Evolutionary conservation across 371 early-diverging fungal genomes (phyloP).

Genomic region (Mortierella sp.): DNA sequence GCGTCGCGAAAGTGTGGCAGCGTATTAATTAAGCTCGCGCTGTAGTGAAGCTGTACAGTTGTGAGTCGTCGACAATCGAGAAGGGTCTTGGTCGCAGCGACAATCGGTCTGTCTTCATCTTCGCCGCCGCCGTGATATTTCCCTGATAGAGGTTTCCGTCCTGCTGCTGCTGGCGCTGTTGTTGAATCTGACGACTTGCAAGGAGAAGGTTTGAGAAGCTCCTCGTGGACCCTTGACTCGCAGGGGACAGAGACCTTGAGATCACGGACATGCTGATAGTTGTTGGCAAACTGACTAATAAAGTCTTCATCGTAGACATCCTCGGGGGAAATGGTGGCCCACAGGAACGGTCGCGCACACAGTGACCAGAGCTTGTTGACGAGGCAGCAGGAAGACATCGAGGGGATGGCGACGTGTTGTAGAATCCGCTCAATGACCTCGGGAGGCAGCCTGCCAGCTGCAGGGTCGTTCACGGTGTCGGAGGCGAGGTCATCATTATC

Average conservation of each 20-base stretch:
- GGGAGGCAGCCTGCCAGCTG: neutral
- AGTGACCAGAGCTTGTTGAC: constrained; percentile 1
- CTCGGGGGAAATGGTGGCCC: neutral
- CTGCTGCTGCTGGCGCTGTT: neutral
- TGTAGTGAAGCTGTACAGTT: neutral
- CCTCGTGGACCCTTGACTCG: neutral
- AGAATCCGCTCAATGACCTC: constrained; percentile 3
- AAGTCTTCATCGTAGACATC: constrained; percentile 2
- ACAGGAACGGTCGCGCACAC: neutral
- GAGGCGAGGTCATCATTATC: neutral
- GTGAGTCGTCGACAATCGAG: constrained; percentile 3
- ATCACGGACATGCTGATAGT: constrained; percentile 6
- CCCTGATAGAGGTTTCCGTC: too few relatives aligned
- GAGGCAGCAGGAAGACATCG: neutral
- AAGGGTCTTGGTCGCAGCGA: constrained; percentile 1
- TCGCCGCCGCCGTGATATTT: neutral
- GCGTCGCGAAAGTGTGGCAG: neutral
- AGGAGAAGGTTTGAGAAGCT: neutral
- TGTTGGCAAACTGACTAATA: neutral
- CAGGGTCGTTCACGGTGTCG: neutral
- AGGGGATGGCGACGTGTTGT: neutral
- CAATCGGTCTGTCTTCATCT: neutral
- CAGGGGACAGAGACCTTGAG: neutral
- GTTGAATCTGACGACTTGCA: neutral
- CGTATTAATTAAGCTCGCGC: neutral